Evolutionary conservation across 306 rosid species (phyloP).

Genomic region (Vigna hirtella): DNA sequence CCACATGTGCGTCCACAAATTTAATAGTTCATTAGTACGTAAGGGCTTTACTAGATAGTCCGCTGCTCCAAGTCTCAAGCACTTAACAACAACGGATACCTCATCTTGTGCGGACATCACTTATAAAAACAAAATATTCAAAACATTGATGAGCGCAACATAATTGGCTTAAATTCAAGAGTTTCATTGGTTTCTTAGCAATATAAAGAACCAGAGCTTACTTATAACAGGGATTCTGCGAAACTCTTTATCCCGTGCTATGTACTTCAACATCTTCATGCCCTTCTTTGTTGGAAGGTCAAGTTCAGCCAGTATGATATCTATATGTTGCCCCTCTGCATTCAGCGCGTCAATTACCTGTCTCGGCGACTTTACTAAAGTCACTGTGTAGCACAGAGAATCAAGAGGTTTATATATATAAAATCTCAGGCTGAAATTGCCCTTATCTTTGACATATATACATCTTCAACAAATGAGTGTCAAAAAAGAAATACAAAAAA

Average conservation of each 20-base stretch:
- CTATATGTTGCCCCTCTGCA: slow-evolving; percentile 91
- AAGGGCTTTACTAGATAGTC: slow-evolving; percentile 99
- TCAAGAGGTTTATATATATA: slow-evolving; percentile 26
- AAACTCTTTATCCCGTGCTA: slow-evolving; percentile 76
- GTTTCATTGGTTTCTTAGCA: slow-evolving; percentile 22
- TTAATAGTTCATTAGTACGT: slow-evolving; percentile 94
- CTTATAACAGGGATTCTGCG: slow-evolving; percentile 93
- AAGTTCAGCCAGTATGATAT: slow-evolving; percentile 88
- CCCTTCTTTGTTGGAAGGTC: slow-evolving; percentile 93
- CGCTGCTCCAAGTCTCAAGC: slow-evolving; percentile 98
- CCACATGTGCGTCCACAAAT: slow-evolving; percentile 99
- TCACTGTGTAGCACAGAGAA: slow-evolving; percentile 63
- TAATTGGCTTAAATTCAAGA: slow-evolving; percentile 2
- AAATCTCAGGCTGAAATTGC: neutral
- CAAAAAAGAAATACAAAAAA: neutral
- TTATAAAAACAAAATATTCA: slow-evolving; percentile 48
- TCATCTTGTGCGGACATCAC: slow-evolving; percentile 99
- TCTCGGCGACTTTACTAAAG: slow-evolving; percentile 78
- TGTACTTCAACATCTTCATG: slow-evolving; percentile 89
- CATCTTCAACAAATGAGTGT: slow-evolving; percentile 1
- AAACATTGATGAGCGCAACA: slow-evolving; percentile 44
- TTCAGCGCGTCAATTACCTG: slow-evolving; percentile 96
- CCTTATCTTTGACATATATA: neutral
- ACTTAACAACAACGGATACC: slow-evolving; percentile 93
- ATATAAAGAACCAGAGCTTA: slow-evolving; percentile 48